Percentiles rank a stretch among this genome's conserved stretches.
Conservation (phyloP, 495 filamentous ascomycete species). For the Daldinia concentrica region DNA sequence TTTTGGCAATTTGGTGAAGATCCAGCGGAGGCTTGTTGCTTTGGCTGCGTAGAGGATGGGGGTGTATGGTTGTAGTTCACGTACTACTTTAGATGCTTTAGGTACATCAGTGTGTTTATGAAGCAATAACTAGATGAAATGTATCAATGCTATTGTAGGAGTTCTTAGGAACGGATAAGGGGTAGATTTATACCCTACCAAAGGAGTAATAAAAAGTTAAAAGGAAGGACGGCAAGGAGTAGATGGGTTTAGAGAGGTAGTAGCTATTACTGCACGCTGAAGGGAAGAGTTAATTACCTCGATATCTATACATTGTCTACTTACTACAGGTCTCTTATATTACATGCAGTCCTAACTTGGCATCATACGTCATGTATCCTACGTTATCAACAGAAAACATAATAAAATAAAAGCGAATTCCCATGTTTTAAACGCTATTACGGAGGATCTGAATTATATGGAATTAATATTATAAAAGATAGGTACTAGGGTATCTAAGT, state of each 20-base stretch:
- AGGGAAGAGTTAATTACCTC: neutral
- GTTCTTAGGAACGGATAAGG: neutral
- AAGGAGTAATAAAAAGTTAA: neutral
- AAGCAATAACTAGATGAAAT: neutral
- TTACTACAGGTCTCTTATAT: neutral
- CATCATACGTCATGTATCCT: neutral
- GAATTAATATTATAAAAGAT: slow-evolving; percentile 23
- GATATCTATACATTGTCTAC: neutral
- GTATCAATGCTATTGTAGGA: neutral
- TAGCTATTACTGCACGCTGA: neutral
- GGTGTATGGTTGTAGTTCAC: neutral
- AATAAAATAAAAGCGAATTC: too few species aligned
- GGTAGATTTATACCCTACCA: neutral
- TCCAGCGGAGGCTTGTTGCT: slow-evolving; percentile 52
- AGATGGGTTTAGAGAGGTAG: neutral
- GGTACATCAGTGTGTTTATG: neutral
- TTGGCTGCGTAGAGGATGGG: slow-evolving; percentile 32
- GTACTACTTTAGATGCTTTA: neutral
- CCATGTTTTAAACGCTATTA: neutral
- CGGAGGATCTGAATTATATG: neutral
- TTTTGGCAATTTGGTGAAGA: slow-evolving; percentile 61
- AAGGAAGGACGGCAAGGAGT: neutral
- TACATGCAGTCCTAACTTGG: neutral
- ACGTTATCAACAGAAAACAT: neutral
- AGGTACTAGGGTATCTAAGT: slow-evolving; percentile 34